These are phyloP conservation scores for Aspergillus transmontanensis DNA, from an alignment of 2,329 filamentous ascomycete genomes.

Conservation along the genomic window DNA sequence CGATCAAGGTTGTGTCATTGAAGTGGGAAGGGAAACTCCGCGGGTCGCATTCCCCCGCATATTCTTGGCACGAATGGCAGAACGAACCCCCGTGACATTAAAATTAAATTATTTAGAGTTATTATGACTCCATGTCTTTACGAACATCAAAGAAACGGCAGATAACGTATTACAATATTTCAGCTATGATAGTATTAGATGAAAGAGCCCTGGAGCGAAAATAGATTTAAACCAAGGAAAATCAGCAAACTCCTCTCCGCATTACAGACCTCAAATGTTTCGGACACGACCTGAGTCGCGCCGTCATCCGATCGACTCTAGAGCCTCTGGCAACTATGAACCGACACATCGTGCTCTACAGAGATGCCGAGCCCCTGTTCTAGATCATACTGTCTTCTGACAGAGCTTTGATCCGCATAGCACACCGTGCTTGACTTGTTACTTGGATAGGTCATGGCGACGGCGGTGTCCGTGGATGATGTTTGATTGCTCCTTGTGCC, in stretches of 20 bases:
- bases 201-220: background rate
- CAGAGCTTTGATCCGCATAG: slow-evolving; percentile 26
- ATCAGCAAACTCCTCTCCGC: too few relatives aligned
- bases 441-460: slow-evolving; percentile 17
- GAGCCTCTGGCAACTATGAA: slow-evolving; percentile 20
- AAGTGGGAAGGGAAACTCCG: background rate
- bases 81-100: background rate
- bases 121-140: background rate
- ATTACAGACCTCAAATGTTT: too few relatives aligned
- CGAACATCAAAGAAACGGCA: background rate
- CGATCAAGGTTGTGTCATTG: background rate
- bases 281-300: too few relatives aligned
- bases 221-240: background rate
- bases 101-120: background rate
- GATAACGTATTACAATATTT: background rate
- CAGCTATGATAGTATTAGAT: background rate
- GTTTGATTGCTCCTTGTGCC: slow-evolving; percentile 16
- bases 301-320: background rate
- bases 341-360: slow-evolving; percentile 34
- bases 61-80: background rate
- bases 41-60: slow-evolving; percentile 21
- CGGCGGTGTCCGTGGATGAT: background rate
- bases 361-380: slow-evolving; percentile 27
- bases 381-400: slow-evolving; percentile 21
- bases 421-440: slow-evolving; percentile 29